A percentile compares a stretch with the other conserved stretches of the same genome.
phyloP scores from a whole-genome alignment of 805 yeast genomes.

The Ogataea nonfermentans region DNA sequence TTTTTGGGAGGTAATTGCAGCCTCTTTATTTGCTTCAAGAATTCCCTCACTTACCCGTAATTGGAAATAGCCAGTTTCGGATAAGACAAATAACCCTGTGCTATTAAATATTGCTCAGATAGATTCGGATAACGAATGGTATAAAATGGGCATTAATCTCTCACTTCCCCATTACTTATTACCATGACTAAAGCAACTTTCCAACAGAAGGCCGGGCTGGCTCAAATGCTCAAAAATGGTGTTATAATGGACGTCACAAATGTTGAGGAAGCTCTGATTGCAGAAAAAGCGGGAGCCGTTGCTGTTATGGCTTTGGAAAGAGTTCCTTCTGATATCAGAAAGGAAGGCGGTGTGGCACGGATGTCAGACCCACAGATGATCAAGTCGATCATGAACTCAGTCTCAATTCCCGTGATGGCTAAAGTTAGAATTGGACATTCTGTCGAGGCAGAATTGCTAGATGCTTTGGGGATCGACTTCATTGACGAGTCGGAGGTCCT shows the following conservation, averaged over 20 bases:
- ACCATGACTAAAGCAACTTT: conserved; percentile 26
- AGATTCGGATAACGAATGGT: background rate
- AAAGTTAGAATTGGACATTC: conserved; percentile 80
- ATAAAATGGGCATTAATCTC: conserved; percentile 2
- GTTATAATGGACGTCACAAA: conserved; percentile 74
- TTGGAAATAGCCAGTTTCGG: background rate
- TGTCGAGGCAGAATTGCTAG: conserved; percentile 77
- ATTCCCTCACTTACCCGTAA: conserved; percentile 1
- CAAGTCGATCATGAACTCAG: conserved; percentile 66
- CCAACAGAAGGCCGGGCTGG: conserved; percentile 72
- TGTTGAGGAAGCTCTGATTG: conserved; percentile 76
- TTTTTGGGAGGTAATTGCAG: background rate
- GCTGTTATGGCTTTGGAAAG: conserved; percentile 88
- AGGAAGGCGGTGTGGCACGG: conserved; percentile 77
- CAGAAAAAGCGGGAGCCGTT: conserved; percentile 83
- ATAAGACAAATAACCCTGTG: background rate
- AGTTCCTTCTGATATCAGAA: conserved; percentile 84
- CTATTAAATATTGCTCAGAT: background rate
- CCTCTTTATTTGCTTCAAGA: background rate
- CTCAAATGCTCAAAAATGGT: conserved; percentile 83
- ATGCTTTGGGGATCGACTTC: conserved; percentile 71
- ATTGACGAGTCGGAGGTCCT: conserved; percentile 83
- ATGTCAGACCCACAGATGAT: conserved; percentile 86
- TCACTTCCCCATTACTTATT: background rate
- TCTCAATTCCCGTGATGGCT: conserved; percentile 79